Evolutionary conservation across 2,329 filamentous ascomycete genomes (phyloP).

Genomic region (Chrysoporthe puriensis): DNA sequence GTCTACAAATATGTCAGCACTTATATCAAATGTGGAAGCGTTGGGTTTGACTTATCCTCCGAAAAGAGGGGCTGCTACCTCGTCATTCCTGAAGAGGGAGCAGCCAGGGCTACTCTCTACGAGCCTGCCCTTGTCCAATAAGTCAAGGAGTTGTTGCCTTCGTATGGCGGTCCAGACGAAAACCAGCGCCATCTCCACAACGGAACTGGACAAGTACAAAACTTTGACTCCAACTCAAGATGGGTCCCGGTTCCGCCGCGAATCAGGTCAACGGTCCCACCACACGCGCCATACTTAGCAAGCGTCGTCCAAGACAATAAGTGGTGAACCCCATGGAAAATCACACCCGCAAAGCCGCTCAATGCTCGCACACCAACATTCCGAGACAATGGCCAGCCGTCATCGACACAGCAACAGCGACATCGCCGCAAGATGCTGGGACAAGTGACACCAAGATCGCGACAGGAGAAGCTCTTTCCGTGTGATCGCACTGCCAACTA

Average conservation of each 20-base stretch:
- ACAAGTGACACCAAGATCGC: conserved; percentile 27
- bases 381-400: conserved; percentile 31
- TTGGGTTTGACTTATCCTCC: conserved; percentile 53
- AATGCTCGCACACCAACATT: conserved; percentile 16
- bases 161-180: conserved; percentile 30
- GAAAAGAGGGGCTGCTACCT: conserved; percentile 50
- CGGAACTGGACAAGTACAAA: conserved; percentile 78
- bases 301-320: conserved; percentile 4
- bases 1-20: conserved; percentile 34
- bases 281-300: conserved; percentile 8
- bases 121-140: conserved; percentile 44
- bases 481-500: conserved; percentile 81
- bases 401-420: conserved; percentile 33
- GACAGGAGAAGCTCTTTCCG: conserved; percentile 64
- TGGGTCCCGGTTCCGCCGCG: conserved; percentile 67
- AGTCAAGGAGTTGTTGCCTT: conserved; percentile 27
- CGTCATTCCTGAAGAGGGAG: conserved; percentile 55
- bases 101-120: conserved; percentile 50
- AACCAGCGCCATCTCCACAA: conserved; percentile 30
- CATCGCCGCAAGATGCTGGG: conserved; percentile 37
- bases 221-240: conserved; percentile 93
- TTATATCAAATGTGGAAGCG: conserved; percentile 12
- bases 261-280: conserved; percentile 19
- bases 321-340: conserved; percentile 11
- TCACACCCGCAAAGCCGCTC: conserved; percentile 19